phyloP scores from a whole-genome alignment of 1,284 basidiomycete genomes.

The Stygiomarasmius scandens region DNA sequence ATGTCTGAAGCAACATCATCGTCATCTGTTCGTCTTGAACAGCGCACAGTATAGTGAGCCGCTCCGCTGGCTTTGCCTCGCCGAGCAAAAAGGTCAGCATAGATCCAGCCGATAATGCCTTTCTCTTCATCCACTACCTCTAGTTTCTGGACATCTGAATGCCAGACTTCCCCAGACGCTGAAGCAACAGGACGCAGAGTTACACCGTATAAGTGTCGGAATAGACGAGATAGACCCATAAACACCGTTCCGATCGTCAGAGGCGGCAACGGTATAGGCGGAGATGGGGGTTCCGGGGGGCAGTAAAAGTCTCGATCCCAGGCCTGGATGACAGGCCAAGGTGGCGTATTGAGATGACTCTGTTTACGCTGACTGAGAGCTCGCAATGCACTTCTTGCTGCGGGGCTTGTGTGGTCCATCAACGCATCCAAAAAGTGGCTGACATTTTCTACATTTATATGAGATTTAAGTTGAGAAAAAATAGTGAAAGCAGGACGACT shows the following conservation, averaged over 20 bases:
- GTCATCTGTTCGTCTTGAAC: constrained; percentile 89
- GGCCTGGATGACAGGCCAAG: constrained; percentile 74
- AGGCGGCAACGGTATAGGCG: constrained; percentile 69
- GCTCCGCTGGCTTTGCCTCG: constrained; percentile 88
- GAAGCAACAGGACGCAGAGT: constrained; percentile 73
- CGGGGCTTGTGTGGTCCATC: constrained; percentile 74
- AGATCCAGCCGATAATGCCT: constrained; percentile 91
- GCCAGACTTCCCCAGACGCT: constrained; percentile 86
- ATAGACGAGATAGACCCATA: constrained; percentile 84
- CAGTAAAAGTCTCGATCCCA: constrained; percentile 95
- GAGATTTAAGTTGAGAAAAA: constrained; percentile 11
- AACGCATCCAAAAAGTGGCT: constrained; percentile 80
- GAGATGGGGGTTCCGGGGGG: constrained; percentile 72
- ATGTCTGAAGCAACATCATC: constrained; percentile 81
- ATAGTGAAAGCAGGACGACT: constrained; percentile 22
- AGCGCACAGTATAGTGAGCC: constrained; percentile 97
- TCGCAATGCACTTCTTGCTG: constrained; percentile 73
- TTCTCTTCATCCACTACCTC: constrained; percentile 89
- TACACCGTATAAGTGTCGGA: constrained; percentile 87
- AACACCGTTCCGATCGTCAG: constrained; percentile 86
- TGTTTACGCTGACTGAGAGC: constrained; percentile 78
- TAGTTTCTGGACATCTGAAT: constrained; percentile 85
- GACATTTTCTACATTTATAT: constrained; percentile 68
- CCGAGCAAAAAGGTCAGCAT: constrained; percentile 89
- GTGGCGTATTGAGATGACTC: constrained; percentile 55